Base-by-base conservation (phyloP, 345 rosid genomes). In the Kernera saxatilis region DNA sequence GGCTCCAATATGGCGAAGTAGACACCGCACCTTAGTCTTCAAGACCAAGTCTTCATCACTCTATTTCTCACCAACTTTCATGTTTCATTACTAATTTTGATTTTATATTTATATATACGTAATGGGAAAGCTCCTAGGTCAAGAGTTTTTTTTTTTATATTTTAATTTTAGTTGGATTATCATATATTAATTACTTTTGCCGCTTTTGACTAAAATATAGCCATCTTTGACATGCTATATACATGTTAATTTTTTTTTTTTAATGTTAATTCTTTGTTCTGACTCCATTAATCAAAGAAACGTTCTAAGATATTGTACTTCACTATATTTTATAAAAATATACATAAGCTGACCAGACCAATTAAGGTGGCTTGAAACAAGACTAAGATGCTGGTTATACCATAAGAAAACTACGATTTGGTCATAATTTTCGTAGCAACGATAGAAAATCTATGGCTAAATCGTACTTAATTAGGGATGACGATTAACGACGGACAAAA, bases 1-100 rank as follows among this genome's bases (percentile, higher is more conserved):
- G 51, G 72, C 27, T 63, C 51, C 39, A 64, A 53, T 39, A 19
- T 64, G 36, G 54, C 32, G 78, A 70, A 45, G 62, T 8, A 62
- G 81, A 79, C 79, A 70, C 50, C 32, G 26, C 70, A 82, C 72
- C 83, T 82, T 37, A 58, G 79, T 49, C 77, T 54, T 54, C 29
- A 61, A 75, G 65, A 62, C 70, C 74, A 59, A 51, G 67, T 62
- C 54, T 64, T 58, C 51, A 64, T 78, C 78, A 37, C 35, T 64
- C 70, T 44, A 19, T 59, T 23, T 62, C 66, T 74, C 68, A 75
- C 75, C 67, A 35, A 62, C 63, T 73, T 64, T 60, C 27, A 57
- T 74, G 48, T 58, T 39, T 29, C 27, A 50, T 29, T 50, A 8
- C 67, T 68, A 23, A 14, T 68, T 67, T 60, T 59, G 63, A 26